Evolutionary conservation across 768 basidiomycete genomes (phyloP).

Genomic region (Trametes punicea): DNA sequence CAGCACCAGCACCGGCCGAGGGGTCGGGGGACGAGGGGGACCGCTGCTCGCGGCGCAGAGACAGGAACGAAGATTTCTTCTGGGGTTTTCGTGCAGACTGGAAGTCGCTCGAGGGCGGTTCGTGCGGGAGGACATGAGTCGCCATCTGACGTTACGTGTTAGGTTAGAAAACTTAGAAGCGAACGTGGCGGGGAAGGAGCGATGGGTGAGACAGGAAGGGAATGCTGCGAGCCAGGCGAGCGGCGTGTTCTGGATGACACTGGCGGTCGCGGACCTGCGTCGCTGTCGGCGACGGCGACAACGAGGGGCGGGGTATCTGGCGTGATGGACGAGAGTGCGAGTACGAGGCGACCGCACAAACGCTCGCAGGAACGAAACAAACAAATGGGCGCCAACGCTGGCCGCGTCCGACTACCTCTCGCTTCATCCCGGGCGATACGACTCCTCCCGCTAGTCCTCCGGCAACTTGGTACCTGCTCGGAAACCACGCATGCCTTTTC

Average conservation of each 20-base stretch:
- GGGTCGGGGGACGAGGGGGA: conserved; percentile 15
- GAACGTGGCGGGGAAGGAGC: conserved; percentile 22
- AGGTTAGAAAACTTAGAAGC: conserved; percentile 16
- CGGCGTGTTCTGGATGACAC: not conserved
- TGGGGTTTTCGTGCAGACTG: conserved; percentile 40
- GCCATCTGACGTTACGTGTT: conserved; percentile 15
- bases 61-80: conserved; percentile 57
- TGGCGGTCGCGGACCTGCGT: conserved; percentile 18
- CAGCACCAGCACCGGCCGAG: not conserved
- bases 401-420: not conserved
- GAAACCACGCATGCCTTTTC: not conserved
- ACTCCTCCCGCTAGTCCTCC: not conserved
- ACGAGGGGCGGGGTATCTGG: conserved; percentile 18
- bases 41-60: conserved; percentile 35
- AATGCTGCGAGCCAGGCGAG: conserved; percentile 8
- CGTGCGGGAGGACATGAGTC: conserved; percentile 10
- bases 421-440: not conserved
- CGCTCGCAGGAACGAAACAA: conserved; percentile 9
- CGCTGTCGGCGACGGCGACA: conserved; percentile 22
- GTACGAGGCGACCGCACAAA: not conserved
- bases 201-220: conserved; percentile 16
- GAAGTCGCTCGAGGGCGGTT: conserved; percentile 23
- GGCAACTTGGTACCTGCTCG: not conserved
- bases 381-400: conserved; percentile 8
- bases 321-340: conserved; percentile 14